Percentiles rank a stretch among this genome's conserved stretches.
Conservation (phyloP, 2,329 filamentous ascomycete species). For the Annulohypoxylon truncatum region DNA sequence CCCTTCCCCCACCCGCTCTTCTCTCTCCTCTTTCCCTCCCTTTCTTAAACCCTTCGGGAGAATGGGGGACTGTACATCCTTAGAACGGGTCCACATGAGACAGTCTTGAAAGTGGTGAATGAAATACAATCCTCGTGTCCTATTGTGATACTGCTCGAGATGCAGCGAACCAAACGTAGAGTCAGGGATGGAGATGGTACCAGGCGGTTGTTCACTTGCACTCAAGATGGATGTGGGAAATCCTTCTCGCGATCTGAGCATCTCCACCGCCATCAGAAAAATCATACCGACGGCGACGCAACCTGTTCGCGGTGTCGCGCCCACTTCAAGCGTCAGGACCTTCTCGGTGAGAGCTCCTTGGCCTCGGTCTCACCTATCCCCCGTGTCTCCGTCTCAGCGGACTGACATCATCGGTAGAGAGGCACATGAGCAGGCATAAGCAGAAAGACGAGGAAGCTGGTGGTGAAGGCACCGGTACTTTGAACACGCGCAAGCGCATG, state of each 20-base stretch:
- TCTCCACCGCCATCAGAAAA: slow-evolving; percentile 67
- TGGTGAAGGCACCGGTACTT: slow-evolving; percentile 60
- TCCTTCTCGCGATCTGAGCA: slow-evolving; percentile 69
- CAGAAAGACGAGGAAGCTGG: slow-evolving; percentile 68
- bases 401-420: slow-evolving; percentile 55
- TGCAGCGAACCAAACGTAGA: slow-evolving; percentile 39
- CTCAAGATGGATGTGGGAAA: slow-evolving; percentile 61
- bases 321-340: slow-evolving; percentile 70
- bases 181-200: slow-evolving; percentile 25
- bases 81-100: slow-evolving; percentile 26
- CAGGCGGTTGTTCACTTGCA: slow-evolving; percentile 50
- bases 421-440: slow-evolving; percentile 66
- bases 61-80: slow-evolving; percentile 32
- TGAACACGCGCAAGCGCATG: slow-evolving; percentile 66
- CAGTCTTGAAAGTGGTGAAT: slow-evolving; percentile 36
- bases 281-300: slow-evolving; percentile 64
- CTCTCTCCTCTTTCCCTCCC: not conserved
- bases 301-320: slow-evolving; percentile 70
- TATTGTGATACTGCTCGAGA: slow-evolving; percentile 19
- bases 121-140: slow-evolving; percentile 11
- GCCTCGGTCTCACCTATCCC: not conserved
- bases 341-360: slow-evolving; percentile 60
- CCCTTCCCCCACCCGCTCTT: not conserved
- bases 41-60: slow-evolving; percentile 1
- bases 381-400: not conserved